phyloP scores from a whole-genome alignment of 2,329 filamentous ascomycete genomes.

The Cordyceps tenuipes region DNA sequence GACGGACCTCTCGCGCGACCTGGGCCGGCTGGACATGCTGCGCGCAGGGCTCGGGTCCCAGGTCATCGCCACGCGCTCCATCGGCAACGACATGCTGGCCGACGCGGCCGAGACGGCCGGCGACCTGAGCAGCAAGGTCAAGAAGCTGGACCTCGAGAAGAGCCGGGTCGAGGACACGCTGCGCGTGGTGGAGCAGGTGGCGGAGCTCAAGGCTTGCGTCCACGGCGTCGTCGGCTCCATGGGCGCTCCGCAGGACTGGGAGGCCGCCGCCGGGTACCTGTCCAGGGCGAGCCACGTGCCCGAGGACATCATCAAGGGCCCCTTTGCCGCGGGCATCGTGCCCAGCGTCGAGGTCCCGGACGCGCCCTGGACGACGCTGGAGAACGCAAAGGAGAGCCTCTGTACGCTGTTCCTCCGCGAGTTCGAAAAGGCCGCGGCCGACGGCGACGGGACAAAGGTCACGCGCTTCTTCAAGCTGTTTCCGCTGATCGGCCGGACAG shows the following conservation, averaged over 20 bases:
- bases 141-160: constrained; percentile 83
- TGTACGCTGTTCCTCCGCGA: constrained; percentile 87
- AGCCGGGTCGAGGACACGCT: constrained; percentile 83
- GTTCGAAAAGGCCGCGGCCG: constrained; percentile 84
- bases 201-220: constrained; percentile 93
- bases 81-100: constrained; percentile 87
- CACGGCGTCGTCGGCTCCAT: constrained; percentile 91
- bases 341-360: constrained; percentile 95
- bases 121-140: constrained; percentile 78
- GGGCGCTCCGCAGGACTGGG: constrained; percentile 98
- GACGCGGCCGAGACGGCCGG: constrained; percentile 77
- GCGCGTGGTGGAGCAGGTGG: constrained; percentile 88
- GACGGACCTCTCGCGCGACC: constrained; percentile 75
- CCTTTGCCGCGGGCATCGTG: constrained; percentile 86
- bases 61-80: constrained; percentile 69
- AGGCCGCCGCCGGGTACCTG: constrained; percentile 86
- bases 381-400: constrained; percentile 79
- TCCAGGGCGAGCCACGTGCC: constrained; percentile 76
- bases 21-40: constrained; percentile 79
- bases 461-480: constrained; percentile 98
- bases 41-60: constrained; percentile 84
- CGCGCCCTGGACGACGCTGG: constrained; percentile 75
- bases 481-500: constrained; percentile 79
- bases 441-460: constrained; percentile 80
- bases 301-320: constrained; percentile 67